Percentiles rank a stretch among this genome's conserved stretches.
phyloP scores from a whole-genome alignment of 345 rosid species.

The Gossypium herbaceum region DNA sequence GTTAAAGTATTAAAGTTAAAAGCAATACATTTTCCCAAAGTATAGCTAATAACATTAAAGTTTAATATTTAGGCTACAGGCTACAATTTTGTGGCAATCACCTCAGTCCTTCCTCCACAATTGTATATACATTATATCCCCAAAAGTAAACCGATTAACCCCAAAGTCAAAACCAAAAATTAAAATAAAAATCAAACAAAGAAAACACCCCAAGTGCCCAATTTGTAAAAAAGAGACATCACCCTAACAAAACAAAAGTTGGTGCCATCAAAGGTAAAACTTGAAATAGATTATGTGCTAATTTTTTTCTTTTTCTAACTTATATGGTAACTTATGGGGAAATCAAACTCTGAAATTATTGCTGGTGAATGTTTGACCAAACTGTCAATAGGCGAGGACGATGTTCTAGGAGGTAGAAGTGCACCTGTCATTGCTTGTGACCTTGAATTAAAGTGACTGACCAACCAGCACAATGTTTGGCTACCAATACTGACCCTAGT shows the following conservation, averaged over 20 bases:
- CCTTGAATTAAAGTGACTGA: conserved; percentile 54
- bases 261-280: conserved; percentile 9
- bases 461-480: conserved; percentile 50
- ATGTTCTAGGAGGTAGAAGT: conserved; percentile 62
- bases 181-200: no score
- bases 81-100: background rate
- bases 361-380: conserved; percentile 64
- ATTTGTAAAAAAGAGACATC: background rate
- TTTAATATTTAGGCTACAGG: conserved; percentile 19
- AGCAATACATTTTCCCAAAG: background rate
- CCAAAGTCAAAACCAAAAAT: background rate
- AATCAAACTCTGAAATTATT: conserved; percentile 52
- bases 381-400: conserved; percentile 55
- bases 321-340: background rate
- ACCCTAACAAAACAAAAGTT: background rate
- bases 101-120: background rate
- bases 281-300: background rate
- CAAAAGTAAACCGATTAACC: background rate
- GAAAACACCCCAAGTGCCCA: background rate
- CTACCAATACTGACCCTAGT: conserved; percentile 71
- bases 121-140: no score
- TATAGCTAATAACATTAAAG: background rate
- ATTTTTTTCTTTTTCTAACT: no score
- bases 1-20: background rate
- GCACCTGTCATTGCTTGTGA: conserved; percentile 54